Percentiles rank a stretch among this genome's conserved stretches.
Conservation (phyloP, 768 basidiomycete genomes). For the Rubroboletus pulcherrimus region DNA sequence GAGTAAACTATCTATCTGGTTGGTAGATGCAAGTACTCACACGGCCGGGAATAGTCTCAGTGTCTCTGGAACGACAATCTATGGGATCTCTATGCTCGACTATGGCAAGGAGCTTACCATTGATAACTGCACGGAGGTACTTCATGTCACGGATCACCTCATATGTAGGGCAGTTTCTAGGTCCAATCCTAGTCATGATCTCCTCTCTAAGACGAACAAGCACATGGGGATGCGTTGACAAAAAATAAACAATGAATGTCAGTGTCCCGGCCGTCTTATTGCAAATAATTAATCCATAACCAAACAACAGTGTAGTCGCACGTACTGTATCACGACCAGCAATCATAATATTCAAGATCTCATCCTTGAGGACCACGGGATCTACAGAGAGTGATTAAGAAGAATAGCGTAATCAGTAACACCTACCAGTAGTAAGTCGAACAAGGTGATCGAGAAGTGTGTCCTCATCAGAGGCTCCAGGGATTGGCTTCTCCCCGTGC, state of each 20-base stretch:
- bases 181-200: constrained; percentile 50
- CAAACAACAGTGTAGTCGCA: not conserved
- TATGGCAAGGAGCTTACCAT: constrained; percentile 37
- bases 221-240: constrained; percentile 49
- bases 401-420: constrained; percentile 20
- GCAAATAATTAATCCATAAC: not conserved
- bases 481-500: constrained; percentile 21
- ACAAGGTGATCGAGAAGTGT: constrained; percentile 58
- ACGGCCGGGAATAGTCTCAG: constrained; percentile 55
- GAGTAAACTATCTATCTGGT: not conserved
- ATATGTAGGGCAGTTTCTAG: constrained; percentile 44
- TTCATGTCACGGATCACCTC: constrained; percentile 60
- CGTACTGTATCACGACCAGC: constrained; percentile 30
- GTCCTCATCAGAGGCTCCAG: constrained; percentile 38
- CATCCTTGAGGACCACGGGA: constrained; percentile 27
- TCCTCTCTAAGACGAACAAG: constrained; percentile 49
- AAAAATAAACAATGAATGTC: constrained; percentile 38
- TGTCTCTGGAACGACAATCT: constrained; percentile 37
- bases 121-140: constrained; percentile 60
- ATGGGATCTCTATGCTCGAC: not conserved
- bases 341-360: constrained; percentile 35
- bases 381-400: constrained; percentile 15
- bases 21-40: constrained; percentile 5
- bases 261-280: constrained; percentile 40
- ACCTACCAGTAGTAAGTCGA: constrained; percentile 40